phyloP scores from a whole-genome alignment of 2,329 filamentous ascomycete species.

The Penicillium sp. region DNA sequence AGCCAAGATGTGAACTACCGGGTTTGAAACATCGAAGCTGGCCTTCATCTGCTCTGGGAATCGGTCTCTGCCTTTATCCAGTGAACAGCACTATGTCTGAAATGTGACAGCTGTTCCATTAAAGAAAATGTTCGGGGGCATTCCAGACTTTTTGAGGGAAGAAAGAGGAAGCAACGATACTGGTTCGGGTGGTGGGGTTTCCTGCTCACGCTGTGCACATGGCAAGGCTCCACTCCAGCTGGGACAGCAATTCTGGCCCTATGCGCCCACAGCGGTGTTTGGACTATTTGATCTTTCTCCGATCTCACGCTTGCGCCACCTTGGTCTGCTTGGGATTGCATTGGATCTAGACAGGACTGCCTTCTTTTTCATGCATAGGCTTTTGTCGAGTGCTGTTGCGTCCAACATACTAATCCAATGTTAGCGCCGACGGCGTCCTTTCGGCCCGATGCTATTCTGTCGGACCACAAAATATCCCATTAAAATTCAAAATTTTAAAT shows the following conservation, averaged over 20 bases:
- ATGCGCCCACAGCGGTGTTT: slow-evolving; percentile 1
- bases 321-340: not conserved
- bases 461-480: not conserved
- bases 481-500: not conserved
- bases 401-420: not conserved
- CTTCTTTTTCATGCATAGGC: not conserved
- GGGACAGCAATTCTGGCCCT: not conserved
- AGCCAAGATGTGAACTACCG: not conserved
- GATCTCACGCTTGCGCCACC: slow-evolving; percentile 6
- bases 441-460: not conserved
- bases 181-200: slow-evolving; percentile 6
- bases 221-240: not conserved
- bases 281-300: slow-evolving; percentile 1
- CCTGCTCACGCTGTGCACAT: slow-evolving; percentile 2
- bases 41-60: slow-evolving; percentile 1
- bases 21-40: not conserved
- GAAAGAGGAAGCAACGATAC: not conserved
- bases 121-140: not conserved
- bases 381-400: not conserved
- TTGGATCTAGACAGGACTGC: not conserved
- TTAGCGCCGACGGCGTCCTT: not conserved
- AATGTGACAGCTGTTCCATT: not conserved
- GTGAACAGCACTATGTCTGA: not conserved
- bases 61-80: not conserved
- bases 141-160: not conserved